Percentiles rank a stretch among this genome's conserved stretches.
Conservation (phyloP, 2,329 filamentous ascomycete species). For the Dryadomyces quercivorus region DNA sequence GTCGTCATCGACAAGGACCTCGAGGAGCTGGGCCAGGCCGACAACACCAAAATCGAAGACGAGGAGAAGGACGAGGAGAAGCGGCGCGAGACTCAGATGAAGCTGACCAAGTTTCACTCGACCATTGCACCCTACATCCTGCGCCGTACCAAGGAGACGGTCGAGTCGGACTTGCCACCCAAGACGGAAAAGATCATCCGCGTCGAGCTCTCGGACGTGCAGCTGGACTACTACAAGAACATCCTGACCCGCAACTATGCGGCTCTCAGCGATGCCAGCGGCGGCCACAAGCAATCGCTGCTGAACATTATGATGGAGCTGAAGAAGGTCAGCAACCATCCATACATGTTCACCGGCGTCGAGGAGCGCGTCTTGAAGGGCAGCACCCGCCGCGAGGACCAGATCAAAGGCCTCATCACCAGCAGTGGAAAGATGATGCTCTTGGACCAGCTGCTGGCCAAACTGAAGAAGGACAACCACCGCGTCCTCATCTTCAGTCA, state of each 20-base stretch:
- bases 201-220: conserved; percentile 90
- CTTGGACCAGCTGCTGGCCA: conserved; percentile 85
- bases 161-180: conserved; percentile 88
- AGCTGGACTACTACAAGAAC: conserved; percentile 98
- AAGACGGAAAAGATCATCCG: conserved; percentile 99
- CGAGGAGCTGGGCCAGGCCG: conserved; percentile 52
- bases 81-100: conserved; percentile 70
- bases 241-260: conserved; percentile 95
- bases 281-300: conserved; percentile 85
- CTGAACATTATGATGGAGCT: conserved; percentile 99
- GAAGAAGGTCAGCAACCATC: conserved; percentile 98
- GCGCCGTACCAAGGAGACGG: conserved; percentile 90
- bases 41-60: conserved; percentile 18
- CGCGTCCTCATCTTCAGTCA: conserved; percentile 97
- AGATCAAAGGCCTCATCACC: conserved; percentile 83
- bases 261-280: conserved; percentile 79
- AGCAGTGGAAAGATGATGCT: conserved; percentile 99
- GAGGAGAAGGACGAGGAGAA: conserved; percentile 18
- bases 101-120: conserved; percentile 73
- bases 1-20: conserved; percentile 86
- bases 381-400: conserved; percentile 72
- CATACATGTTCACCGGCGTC: conserved; percentile 92
- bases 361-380: conserved; percentile 80
- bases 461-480: conserved; percentile 86
- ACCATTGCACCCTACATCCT: conserved; percentile 91